Conservation (phyloP, 345 rosid species). For the Populus deltoides region DNA sequence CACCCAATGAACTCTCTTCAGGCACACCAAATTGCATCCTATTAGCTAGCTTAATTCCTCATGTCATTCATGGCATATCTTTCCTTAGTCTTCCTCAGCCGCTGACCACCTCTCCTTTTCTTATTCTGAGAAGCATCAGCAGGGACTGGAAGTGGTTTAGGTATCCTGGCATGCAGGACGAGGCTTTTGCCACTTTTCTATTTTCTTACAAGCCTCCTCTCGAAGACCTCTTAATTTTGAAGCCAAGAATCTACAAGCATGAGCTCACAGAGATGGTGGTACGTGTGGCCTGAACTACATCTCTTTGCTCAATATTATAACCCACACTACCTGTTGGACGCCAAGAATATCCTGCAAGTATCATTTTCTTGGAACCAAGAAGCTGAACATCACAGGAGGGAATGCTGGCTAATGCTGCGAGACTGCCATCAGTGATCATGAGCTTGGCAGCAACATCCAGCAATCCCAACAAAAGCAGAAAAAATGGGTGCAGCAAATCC, state of each 20-base stretch:
- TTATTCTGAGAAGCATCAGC: not conserved
- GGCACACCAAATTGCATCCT: constrained; percentile 53
- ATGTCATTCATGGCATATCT: constrained; percentile 8
- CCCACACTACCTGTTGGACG: not conserved
- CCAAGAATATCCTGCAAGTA: too few relatives aligned
- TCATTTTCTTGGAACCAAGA: too few relatives aligned
- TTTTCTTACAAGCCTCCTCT: constrained; percentile 63
- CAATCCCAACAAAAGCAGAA: too few relatives aligned
- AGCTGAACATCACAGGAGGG: too few relatives aligned
- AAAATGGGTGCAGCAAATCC: too few relatives aligned
- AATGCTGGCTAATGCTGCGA: too few relatives aligned
- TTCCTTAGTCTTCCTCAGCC: constrained; percentile 6
- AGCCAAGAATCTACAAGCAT: constrained; percentile 33
- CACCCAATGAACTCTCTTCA: constrained; percentile 84
- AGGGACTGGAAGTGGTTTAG: constrained; percentile 40
- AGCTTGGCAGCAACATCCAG: too few relatives aligned
- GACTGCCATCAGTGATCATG: too few relatives aligned
- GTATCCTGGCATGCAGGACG: constrained; percentile 70
- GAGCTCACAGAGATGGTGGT: not conserved
- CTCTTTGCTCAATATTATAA: not conserved
- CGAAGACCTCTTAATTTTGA: constrained; percentile 27
- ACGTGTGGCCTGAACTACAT: constrained; percentile 5
- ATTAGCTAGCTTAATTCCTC: not conserved
- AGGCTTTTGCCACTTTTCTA: constrained; percentile 84
- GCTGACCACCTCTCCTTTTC: constrained; percentile 10